A percentile compares a stretch with the other conserved stretches of the same genome.
phyloP scores from a whole-genome alignment of 108 stramenopile species.

The Pseudonitzschia multiseries region DNA sequence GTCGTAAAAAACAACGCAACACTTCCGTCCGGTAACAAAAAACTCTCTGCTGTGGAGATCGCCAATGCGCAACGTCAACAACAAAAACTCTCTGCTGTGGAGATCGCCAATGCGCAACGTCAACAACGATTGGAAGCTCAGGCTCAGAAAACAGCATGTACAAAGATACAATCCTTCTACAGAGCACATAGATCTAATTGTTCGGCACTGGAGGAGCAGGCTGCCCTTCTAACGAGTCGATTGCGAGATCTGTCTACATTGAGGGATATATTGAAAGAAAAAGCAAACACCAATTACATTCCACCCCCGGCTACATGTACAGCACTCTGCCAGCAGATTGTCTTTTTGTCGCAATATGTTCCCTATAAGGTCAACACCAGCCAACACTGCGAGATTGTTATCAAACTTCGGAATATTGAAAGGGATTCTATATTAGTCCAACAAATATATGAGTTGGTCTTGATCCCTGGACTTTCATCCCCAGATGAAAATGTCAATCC shows the following conservation, averaged over 20 bases:
- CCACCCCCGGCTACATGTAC: conserved; percentile 73
- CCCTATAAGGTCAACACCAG: conserved; percentile 19
- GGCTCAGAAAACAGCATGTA: conserved; percentile 34
- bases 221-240: conserved; percentile 45
- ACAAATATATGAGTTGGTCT: conserved; percentile 46
- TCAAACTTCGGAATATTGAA: conserved; percentile 18
- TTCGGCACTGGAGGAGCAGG: conserved; percentile 35
- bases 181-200: conserved; percentile 46
- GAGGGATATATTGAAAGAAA: conserved; percentile 38
- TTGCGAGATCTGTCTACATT: conserved; percentile 60
- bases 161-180: conserved; percentile 60
- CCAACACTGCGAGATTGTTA: not conserved
- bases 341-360: conserved; percentile 58
- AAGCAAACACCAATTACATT: conserved; percentile 50
- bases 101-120: conserved; percentile 63
- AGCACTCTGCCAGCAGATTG: conserved; percentile 51
- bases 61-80: conserved; percentile 64
- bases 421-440: conserved; percentile 42
- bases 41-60: conserved; percentile 42
- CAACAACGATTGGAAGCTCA: conserved; percentile 56
- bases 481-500: conserved; percentile 61
- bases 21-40: not conserved
- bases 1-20: not conserved
- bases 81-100: conserved; percentile 42
- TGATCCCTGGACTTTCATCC: conserved; percentile 56